A percentile compares a stretch with the other conserved stretches of the same genome.
Evolutionary conservation across 1,284 basidiomycete species (phyloP).

Genomic region (Spongispora temasekensis): DNA sequence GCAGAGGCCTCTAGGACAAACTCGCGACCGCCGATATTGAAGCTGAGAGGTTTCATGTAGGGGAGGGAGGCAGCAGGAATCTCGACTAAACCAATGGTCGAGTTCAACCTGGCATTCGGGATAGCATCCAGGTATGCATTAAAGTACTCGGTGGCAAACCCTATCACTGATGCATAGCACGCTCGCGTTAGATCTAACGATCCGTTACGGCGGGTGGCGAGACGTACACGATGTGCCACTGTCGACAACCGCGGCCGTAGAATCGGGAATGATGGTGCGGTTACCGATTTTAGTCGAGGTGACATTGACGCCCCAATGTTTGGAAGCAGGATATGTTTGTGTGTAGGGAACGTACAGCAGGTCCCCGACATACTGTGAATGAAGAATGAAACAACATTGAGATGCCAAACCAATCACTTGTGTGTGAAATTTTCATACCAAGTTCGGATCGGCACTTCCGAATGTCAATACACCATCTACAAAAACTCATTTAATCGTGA

Average conservation of each 20-base stretch:
- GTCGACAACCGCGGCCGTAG: constrained; percentile 20
- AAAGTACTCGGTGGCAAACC: not conserved
- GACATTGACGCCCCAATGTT: constrained; percentile 30
- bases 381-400: too few species aligned
- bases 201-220: not conserved
- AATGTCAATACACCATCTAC: constrained; percentile 30
- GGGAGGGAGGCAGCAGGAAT: not conserved
- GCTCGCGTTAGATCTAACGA: not conserved
- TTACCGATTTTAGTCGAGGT: constrained; percentile 15
- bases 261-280: constrained; percentile 12
- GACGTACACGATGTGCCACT: constrained; percentile 21
- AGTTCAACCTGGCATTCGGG: not conserved
- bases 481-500: not conserved
- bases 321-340: constrained; percentile 12
- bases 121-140: not conserved
- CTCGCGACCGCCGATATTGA: not conserved
- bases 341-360: constrained; percentile 25
- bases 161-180: not conserved
- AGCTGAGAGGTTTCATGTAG: not conserved
- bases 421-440: constrained; percentile 16
- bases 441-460: constrained; percentile 18
- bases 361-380: constrained; percentile 16
- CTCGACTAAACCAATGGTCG: not conserved
- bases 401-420: not conserved
- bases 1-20: not conserved